Conservation (phyloP, 1,284 basidiomycete species). For the Uromyces viciae-fabae region DNA sequence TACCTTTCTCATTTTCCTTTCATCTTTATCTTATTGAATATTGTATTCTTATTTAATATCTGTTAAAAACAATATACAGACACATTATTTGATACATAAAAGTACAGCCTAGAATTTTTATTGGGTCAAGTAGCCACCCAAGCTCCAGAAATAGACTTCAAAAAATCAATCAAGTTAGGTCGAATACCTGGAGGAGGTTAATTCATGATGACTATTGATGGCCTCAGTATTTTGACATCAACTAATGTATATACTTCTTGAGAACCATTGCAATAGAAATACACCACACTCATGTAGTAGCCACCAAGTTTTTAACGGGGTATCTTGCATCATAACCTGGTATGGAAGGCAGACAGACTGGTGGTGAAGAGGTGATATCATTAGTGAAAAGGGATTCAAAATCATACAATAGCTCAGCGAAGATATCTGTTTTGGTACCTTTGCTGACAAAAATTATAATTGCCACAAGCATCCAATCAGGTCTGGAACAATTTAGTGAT, state of each 20-base stretch:
- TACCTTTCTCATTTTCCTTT: too few species aligned
- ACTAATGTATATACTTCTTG: slow-evolving; percentile 91
- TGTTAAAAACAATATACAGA: too few species aligned
- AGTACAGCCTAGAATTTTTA: slow-evolving; percentile 80
- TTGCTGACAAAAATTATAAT: slow-evolving; percentile 69
- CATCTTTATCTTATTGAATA: too few species aligned
- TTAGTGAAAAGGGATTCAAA: slow-evolving; percentile 70
- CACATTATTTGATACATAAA: too few species aligned
- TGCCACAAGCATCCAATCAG: slow-evolving; percentile 79
- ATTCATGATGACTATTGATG: slow-evolving; percentile 93
- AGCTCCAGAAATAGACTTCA: slow-evolving; percentile 70
- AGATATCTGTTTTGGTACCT: slow-evolving; percentile 74
- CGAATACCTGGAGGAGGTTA: slow-evolving; percentile 93
- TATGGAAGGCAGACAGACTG: slow-evolving; percentile 84
- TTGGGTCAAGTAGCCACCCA: slow-evolving; percentile 72
- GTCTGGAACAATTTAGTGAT: slow-evolving; percentile 81
- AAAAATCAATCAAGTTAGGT: slow-evolving; percentile 84
- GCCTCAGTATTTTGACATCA: slow-evolving; percentile 90
- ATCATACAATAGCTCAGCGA: slow-evolving; percentile 67
- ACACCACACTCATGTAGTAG: slow-evolving; percentile 65
- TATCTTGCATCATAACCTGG: slow-evolving; percentile 96
- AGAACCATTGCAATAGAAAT: slow-evolving; percentile 92
- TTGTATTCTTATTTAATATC: too few species aligned
- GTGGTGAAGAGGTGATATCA: slow-evolving; percentile 74
- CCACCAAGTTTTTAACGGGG: slow-evolving; percentile 81